phyloP scores from a whole-genome alignment of 257 asterid genomes.

The Solanum lycopersicoides region DNA sequence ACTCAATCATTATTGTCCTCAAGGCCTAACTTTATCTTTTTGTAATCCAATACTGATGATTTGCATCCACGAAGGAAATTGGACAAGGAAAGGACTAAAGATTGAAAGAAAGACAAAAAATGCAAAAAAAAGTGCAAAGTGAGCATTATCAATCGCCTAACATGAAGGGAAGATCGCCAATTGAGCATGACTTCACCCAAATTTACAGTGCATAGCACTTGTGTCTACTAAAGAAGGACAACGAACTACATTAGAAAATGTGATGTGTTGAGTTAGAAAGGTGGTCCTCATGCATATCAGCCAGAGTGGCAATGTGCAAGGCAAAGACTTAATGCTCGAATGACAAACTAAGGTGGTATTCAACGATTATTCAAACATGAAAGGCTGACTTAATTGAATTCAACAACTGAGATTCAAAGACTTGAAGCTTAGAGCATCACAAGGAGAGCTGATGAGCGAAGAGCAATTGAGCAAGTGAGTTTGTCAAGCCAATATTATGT shows the following conservation, averaged over 20 bases:
- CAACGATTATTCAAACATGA: neutral
- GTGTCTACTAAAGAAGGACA: neutral
- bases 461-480: too few relatives aligned
- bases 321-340: neutral
- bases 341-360: neutral
- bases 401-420: neutral
- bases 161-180: neutral
- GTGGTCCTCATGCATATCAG: neutral
- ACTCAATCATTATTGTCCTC: neutral
- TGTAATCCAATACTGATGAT: neutral
- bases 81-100: neutral
- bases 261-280: neutral
- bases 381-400: neutral
- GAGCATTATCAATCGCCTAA: neutral
- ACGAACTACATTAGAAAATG: too few relatives aligned
- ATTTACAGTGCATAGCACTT: too few relatives aligned
- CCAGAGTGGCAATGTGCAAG: neutral
- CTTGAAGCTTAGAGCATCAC: neutral
- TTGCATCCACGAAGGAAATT: neutral
- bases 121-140: neutral
- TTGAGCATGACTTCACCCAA: neutral
- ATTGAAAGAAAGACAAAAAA: neutral
- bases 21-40: too few relatives aligned
- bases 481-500: neutral
- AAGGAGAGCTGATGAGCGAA: neutral